These are phyloP conservation scores for Globisporangium orthogonon DNA, from an alignment of 352 stramenopile species.

Conservation along the genomic window DNA sequence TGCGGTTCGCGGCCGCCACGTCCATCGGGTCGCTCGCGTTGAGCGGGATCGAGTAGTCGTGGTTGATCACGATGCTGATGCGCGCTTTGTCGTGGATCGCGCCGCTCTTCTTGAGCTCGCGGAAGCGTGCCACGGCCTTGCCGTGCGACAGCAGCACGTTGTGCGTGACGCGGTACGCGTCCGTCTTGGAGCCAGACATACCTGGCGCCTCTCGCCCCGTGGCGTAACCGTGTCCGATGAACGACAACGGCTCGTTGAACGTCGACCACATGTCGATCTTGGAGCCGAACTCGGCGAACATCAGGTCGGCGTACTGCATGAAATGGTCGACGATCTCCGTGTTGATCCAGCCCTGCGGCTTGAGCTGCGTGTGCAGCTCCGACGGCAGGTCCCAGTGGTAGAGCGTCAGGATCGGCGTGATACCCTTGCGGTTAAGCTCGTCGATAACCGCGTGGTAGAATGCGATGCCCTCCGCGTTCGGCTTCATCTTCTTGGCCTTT, in stretches of 20 bases:
- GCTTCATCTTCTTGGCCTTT: conserved; percentile 24
- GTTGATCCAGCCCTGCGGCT: conserved; percentile 63
- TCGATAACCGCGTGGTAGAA: conserved; percentile 90
- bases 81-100: conserved; percentile 33
- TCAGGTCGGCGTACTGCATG: conserved; percentile 85
- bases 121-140: conserved; percentile 77
- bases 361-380: conserved; percentile 68
- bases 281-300: conserved; percentile 88
- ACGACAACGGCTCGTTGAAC: conserved; percentile 92
- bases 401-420: conserved; percentile 89
- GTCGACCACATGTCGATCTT: conserved; percentile 93
- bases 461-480: conserved; percentile 74
- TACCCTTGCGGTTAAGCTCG: conserved; percentile 48
- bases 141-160: conserved; percentile 91
- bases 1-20: conserved; percentile 62
- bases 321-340: conserved; percentile 58
- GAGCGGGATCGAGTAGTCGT: conserved; percentile 66
- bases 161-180: conserved; percentile 68
- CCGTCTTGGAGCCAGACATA: conserved; percentile 24
- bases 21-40: conserved; percentile 46
- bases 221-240: conserved; percentile 84
- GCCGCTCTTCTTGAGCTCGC: conserved; percentile 48
- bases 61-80: conserved; percentile 91
- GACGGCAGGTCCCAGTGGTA: conserved; percentile 95
- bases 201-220: conserved; percentile 43